phyloP scores from a whole-genome alignment of 176 grass and related monocot genomes.

The Aegilops tauschii region DNA sequence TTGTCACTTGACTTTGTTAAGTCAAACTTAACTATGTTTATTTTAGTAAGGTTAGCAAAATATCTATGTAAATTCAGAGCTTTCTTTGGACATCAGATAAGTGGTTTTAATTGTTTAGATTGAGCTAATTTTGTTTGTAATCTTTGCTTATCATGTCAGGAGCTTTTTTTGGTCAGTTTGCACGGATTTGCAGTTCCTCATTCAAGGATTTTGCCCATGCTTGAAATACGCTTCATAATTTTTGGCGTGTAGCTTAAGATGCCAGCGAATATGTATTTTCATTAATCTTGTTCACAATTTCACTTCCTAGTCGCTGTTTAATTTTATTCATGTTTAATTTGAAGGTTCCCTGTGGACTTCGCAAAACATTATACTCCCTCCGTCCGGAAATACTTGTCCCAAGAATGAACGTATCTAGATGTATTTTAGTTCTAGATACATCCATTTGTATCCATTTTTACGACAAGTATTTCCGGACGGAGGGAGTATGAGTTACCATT shows the following conservation, averaged over 20 bases:
- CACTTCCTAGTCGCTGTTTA: neutral
- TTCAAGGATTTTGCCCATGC: neutral
- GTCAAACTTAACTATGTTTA: neutral
- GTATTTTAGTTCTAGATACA: conserved; percentile 20
- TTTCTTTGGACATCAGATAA: neutral
- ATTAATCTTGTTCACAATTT: neutral
- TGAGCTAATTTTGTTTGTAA: neutral
- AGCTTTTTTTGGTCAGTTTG: neutral
- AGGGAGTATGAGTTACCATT: too few species aligned
- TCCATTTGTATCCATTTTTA: too few species aligned
- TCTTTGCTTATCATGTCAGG: neutral
- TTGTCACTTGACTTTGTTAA: neutral
- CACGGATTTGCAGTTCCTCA: neutral
- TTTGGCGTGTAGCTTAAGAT: neutral
- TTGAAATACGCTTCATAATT: neutral
- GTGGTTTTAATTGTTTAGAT: neutral
- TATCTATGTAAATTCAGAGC: neutral
- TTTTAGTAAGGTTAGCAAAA: neutral
- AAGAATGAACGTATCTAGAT: too few species aligned
- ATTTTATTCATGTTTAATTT: neutral
- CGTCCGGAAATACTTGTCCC: too few species aligned
- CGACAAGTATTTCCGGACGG: too few species aligned
- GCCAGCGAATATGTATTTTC: neutral
- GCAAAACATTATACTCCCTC: too few species aligned
- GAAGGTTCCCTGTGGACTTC: too few species aligned